Evolutionary conservation across 768 basidiomycete species (phyloP).

Genomic region (Boletus subparvulus): DNA sequence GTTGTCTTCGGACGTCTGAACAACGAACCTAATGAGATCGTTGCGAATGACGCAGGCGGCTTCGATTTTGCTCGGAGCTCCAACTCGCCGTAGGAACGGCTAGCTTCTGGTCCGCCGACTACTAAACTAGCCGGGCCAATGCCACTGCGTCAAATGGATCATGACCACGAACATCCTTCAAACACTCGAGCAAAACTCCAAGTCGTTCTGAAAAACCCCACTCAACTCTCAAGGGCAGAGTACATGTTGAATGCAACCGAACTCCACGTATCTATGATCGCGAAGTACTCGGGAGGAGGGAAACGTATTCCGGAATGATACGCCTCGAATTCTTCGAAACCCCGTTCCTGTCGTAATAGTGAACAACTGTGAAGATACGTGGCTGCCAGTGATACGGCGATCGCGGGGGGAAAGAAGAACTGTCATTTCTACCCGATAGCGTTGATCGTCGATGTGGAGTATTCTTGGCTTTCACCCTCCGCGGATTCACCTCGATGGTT

Average conservation of each 20-base stretch:
- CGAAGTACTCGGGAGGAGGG: not conserved
- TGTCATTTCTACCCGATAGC: not conserved
- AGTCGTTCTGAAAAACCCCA: not conserved
- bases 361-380: not conserved
- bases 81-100: not conserved
- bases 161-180: not conserved
- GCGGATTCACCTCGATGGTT: not conserved
- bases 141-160: too few species aligned
- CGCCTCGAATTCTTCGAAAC: not conserved
- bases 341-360: not conserved
- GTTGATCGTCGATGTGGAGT: conserved; percentile 1
- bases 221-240: not conserved
- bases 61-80: not conserved
- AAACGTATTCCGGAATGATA: not conserved
- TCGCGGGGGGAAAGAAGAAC: not conserved
- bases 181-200: not conserved
- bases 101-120: not conserved
- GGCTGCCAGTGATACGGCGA: not conserved
- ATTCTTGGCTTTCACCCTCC: not conserved
- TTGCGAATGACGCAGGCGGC: not conserved
- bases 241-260: too few species aligned
- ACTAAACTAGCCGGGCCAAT: not conserved
- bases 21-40: not conserved
- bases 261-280: not conserved
- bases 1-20: not conserved